Conservation (phyloP, 257 asterid species). For the Solanum habrochaites region DNA sequence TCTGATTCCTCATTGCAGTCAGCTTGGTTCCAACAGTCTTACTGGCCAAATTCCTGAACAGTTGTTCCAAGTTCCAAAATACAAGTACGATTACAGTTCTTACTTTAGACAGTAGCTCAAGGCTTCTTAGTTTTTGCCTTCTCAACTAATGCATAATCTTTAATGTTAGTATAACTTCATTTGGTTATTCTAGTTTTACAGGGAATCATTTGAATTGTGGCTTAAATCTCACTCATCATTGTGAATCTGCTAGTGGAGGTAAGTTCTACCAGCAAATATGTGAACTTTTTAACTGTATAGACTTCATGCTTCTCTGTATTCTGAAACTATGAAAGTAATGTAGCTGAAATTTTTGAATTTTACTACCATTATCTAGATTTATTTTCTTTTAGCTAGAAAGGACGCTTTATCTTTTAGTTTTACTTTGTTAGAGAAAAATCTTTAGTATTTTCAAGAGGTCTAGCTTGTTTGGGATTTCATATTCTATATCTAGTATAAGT, state of each 20-base stretch:
- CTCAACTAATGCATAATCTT: background rate
- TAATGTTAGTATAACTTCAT: background rate
- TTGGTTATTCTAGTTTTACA: constrained; percentile 56
- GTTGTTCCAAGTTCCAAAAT: constrained; percentile 56
- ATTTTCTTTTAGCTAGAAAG: background rate
- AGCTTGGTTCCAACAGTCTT: constrained; percentile 67
- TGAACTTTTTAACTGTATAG: background rate
- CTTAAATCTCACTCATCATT: constrained; percentile 22
- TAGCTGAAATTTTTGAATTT: background rate
- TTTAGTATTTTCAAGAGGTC: background rate
- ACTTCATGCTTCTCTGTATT: background rate
- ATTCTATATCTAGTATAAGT: background rate
- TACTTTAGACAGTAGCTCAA: background rate
- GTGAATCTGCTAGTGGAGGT: constrained; percentile 66
- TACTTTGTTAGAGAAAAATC: background rate
- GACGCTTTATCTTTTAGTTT: background rate
- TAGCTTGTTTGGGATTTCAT: background rate
- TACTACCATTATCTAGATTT: background rate
- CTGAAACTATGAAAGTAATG: background rate
- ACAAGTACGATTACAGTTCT: constrained; percentile 37
- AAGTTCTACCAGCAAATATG: background rate
- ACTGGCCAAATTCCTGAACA: constrained; percentile 63
- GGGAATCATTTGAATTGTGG: constrained; percentile 81
- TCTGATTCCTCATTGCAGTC: constrained; percentile 38
- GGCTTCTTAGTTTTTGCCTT: background rate